Percentiles rank a stretch among this genome's conserved stretches.
Evolutionary conservation across 305 asterid species (phyloP).

Genomic region (Lippia alba): DNA sequence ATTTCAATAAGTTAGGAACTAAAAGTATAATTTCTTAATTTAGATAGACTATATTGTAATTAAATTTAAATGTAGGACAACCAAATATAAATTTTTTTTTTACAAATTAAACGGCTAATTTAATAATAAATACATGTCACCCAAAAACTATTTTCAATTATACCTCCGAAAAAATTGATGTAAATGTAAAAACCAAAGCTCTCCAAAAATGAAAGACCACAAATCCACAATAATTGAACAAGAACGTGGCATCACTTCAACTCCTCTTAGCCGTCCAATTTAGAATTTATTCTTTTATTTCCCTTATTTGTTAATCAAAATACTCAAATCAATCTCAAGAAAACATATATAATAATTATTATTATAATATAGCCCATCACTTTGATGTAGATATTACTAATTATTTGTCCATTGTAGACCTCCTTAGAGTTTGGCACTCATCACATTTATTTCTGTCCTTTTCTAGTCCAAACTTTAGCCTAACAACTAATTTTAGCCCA

Average conservation of each 20-base stretch:
- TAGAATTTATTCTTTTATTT: not conserved
- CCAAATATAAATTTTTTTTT: no score
- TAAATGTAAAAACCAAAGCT: not conserved
- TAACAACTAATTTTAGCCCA: not conserved
- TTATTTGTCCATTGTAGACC: not conserved
- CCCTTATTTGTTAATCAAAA: not conserved
- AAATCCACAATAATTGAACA: constrained; percentile 7
- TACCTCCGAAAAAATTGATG: no score
- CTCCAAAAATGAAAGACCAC: not conserved
- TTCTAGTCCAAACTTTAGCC: not conserved
- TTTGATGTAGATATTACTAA: constrained; percentile 12
- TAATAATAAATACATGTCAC: no score
- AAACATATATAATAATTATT: no score
- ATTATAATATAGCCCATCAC: not conserved
- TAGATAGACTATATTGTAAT: no score
- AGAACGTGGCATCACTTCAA: constrained; percentile 24
- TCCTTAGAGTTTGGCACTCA: constrained; percentile 23
- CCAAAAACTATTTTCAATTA: no score
- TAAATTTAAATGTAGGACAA: no score
- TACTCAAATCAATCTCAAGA: not conserved
- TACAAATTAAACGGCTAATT: no score
- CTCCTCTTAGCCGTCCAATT: constrained; percentile 14
- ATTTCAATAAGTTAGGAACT: no score
- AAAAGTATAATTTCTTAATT: no score
- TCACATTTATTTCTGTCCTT: not conserved